Percentiles rank a stretch among this genome's conserved stretches.
Evolutionary conservation across 2,329 filamentous ascomycete genomes (phyloP).

Genomic region (Calonectria ilicicola): DNA sequence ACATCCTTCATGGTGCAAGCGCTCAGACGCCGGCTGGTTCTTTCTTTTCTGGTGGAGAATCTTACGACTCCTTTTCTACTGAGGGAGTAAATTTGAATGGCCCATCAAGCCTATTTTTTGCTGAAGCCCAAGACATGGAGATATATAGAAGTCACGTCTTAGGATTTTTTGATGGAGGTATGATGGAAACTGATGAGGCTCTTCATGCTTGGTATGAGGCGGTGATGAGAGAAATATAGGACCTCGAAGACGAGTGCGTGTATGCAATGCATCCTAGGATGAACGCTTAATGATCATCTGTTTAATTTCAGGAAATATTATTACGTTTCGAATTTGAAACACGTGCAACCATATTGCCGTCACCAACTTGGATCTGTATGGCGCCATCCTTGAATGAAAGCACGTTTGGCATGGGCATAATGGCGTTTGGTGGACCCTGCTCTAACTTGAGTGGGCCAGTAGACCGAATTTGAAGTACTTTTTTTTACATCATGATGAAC

Average conservation of each 20-base stretch:
- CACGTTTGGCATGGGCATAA: not conserved
- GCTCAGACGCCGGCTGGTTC: not conserved
- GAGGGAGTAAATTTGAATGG: slow-evolving; percentile 1
- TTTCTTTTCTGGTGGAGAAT: not conserved
- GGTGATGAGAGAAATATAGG: slow-evolving; percentile 2
- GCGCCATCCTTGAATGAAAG: not conserved
- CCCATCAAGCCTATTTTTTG: slow-evolving; percentile 6
- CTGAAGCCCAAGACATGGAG: slow-evolving; percentile 15
- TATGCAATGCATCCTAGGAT: not conserved
- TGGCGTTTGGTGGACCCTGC: not conserved
- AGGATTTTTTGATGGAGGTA: slow-evolving; percentile 21
- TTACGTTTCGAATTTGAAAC: not conserved
- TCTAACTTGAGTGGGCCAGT: not conserved
- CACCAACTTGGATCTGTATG: not conserved
- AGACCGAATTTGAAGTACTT: too few relatives aligned
- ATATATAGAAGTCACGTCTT: slow-evolving; percentile 23
- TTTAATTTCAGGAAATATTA: not conserved
- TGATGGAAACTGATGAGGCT: slow-evolving; percentile 21
- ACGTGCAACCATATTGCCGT: not conserved
- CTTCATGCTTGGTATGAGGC: slow-evolving; percentile 15
- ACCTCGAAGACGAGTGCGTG: too few relatives aligned
- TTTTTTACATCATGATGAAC: too few relatives aligned
- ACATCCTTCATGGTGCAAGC: not conserved
- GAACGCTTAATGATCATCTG: not conserved
- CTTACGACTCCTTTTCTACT: not conserved